These are phyloP conservation scores for Parsonsia alboflavescens DNA, from an alignment of 257 asterid species.

Conservation along the genomic window DNA sequence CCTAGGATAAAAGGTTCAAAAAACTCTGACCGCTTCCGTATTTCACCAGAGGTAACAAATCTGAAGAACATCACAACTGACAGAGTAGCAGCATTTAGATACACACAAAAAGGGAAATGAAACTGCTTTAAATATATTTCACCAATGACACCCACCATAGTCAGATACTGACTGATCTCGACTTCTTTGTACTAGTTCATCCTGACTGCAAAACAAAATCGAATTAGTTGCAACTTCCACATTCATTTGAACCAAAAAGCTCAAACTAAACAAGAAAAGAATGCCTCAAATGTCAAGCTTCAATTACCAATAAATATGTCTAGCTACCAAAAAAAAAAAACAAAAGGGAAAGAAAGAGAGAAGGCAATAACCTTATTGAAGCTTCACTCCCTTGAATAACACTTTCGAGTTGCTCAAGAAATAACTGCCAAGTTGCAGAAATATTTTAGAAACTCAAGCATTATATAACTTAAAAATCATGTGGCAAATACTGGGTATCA, in stretches of 20 bases:
- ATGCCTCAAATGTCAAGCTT: slow-evolving; percentile 1
- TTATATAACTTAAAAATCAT: slow-evolving; percentile 14
- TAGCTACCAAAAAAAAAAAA: too few species aligned
- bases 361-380: slow-evolving; percentile 56
- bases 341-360: background rate
- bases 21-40: slow-evolving; percentile 81
- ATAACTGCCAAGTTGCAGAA: slow-evolving; percentile 51
- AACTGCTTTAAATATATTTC: slow-evolving; percentile 4
- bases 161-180: slow-evolving; percentile 88
- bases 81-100: slow-evolving; percentile 14
- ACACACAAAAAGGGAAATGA: background rate
- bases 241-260: slow-evolving; percentile 6
- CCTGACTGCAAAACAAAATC: slow-evolving; percentile 51
- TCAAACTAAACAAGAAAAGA: slow-evolving; percentile 11
- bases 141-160: slow-evolving; percentile 58
- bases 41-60: slow-evolving; percentile 91
- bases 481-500: background rate
- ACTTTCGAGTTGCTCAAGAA: slow-evolving; percentile 88
- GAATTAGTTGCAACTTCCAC: slow-evolving; percentile 9
- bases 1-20: slow-evolving; percentile 90
- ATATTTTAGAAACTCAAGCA: slow-evolving; percentile 20
- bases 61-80: slow-evolving; percentile 98
- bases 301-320: background rate
- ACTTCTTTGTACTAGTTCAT: slow-evolving; percentile 74
- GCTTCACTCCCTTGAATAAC: slow-evolving; percentile 66